phyloP scores from a whole-genome alignment of 345 rosid genomes.

The Linum tenue region DNA sequence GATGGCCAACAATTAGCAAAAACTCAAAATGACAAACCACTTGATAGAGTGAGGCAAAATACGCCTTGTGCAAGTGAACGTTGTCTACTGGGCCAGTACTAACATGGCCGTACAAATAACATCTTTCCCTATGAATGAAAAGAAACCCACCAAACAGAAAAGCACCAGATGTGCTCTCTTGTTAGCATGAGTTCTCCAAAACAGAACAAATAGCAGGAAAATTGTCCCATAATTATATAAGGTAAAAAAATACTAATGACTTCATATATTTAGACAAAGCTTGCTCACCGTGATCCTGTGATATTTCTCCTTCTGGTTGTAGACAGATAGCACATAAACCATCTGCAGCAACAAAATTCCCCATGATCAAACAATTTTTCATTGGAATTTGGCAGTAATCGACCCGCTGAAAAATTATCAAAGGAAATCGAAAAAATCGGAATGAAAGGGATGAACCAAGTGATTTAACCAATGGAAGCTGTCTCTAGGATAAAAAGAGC shows the following conservation, averaged over 20 bases:
- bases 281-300: slow-evolving; percentile 71
- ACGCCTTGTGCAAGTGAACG: background rate
- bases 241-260: background rate
- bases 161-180: background rate
- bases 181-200: background rate
- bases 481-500: background rate
- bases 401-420: background rate
- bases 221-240: slow-evolving; percentile 1
- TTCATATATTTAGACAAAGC: slow-evolving; percentile 8
- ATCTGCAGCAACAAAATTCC: slow-evolving; percentile 47
- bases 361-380: background rate
- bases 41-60: background rate
- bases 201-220: background rate
- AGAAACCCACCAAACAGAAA: background rate
- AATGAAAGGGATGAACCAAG: background rate
- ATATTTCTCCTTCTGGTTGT: slow-evolving; percentile 89
- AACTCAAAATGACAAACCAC: background rate
- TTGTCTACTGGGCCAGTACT: background rate
- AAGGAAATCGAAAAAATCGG: too few relatives aligned
- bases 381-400: background rate
- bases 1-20: background rate
- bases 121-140: background rate
- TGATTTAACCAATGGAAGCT: background rate
- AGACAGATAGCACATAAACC: slow-evolving; percentile 85
- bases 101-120: background rate